Base-by-base conservation (phyloP, 306 rosid species). In the Prunus salicina region DNA sequence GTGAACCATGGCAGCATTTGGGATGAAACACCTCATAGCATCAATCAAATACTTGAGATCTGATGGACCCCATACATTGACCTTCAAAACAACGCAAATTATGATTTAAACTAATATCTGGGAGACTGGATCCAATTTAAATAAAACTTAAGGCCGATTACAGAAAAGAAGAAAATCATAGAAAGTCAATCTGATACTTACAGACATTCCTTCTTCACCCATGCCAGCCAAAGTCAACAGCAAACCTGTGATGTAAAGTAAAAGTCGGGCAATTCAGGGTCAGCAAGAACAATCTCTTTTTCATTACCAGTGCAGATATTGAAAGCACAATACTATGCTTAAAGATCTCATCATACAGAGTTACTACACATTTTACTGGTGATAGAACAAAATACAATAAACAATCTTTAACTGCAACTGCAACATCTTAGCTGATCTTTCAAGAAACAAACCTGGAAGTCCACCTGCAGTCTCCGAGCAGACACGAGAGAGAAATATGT, bases 401-500 rank as follows among this genome's bases (percentile, higher is more conserved):
- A 38, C 13, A 72, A 25, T 74, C 25, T 61, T 41, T 47, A 47
- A 56, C 69, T 46, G 50, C 67, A 80, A 82, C 34, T 10, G 61
- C 63, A 41, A 66, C 27, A 52, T 58, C 34, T 55, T 64, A 24
- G 75, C 65, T 49, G 47, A 72, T 53, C 69, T 19, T 38, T 52
- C 67, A 80, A 76, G 57, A 80, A 8, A 66, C 91, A 65, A 43
- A 91, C 98, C 97, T 85, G 97, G 97, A 80, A 92, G 94, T 55
- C 98, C 98, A 52, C 96, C 96, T 0, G 97, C 96, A 67, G 98
- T 95, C 92, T 92, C 92, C 6, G 97, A 95, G 81, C 93, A 90
- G 74, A 95, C 97, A 20, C 96, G 97, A 67, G 97, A 89, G 66
- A 95, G 93, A 82, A 95, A 92, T 79, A 95, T 92, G 81, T 95